A percentile compares a stretch with the other conserved stretches of the same genome.
Evolutionary conservation across 2,329 filamentous ascomycete species (phyloP).

Genomic region (Parafenestella ontariensis): DNA sequence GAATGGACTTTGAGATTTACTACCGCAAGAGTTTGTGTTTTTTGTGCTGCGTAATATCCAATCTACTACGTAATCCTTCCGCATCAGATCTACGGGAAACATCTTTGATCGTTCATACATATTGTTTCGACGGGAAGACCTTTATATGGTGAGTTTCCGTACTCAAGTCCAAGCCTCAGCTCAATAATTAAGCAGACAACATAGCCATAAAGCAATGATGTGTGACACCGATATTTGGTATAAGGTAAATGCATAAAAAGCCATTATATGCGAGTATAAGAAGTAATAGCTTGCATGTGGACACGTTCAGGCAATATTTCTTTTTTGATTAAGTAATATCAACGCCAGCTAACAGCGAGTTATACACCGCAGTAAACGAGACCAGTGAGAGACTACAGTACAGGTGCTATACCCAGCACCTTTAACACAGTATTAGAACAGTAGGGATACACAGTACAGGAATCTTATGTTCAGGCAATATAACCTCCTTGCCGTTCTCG

Average conservation of each 20-base stretch:
- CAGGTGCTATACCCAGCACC: no score
- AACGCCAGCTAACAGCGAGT: no score
- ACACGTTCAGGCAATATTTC: not conserved
- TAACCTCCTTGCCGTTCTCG: not conserved
- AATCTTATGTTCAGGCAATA: not conserved
- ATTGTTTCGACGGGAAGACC: not conserved
- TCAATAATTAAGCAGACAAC: not conserved
- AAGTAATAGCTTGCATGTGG: not conserved
- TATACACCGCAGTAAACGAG: no score
- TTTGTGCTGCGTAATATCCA: not conserved
- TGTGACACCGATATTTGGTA: not conserved
- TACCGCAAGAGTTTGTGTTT: not conserved
- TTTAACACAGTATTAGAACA: no score
- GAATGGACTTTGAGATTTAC: not conserved
- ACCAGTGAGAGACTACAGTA: no score
- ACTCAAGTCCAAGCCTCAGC: not conserved
- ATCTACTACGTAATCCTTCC: not conserved
- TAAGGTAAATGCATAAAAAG: no score
- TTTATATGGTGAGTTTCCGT: not conserved
- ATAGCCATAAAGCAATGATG: not conserved
- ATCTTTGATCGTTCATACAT: not conserved
- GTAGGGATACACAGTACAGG: no score
- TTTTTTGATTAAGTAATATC: no score
- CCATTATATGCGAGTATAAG: no score
- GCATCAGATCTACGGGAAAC: not conserved